Conservation (phyloP, 805 yeast genomes). For the Kazachstania kunashirensis region DNA sequence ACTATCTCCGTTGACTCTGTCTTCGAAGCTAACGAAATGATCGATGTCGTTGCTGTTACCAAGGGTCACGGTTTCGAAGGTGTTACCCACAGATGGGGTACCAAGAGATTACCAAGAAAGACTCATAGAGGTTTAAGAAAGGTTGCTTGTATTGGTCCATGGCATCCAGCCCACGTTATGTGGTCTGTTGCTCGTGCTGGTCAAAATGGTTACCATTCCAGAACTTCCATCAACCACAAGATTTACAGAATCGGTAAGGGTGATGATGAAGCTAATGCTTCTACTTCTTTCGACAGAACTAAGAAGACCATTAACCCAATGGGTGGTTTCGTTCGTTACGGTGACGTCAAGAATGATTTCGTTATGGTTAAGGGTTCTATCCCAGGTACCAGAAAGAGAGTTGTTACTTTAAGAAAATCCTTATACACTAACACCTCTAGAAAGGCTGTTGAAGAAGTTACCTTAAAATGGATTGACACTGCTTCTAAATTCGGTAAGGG, state of each 20-base stretch:
- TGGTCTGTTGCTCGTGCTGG: conserved; percentile 99
- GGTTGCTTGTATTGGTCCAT: conserved; percentile 99
- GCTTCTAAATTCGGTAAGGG: conserved; percentile 99
- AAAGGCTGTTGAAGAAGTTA: conserved; percentile 92
- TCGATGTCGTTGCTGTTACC: conserved; percentile 98
- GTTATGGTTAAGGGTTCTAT: conserved; percentile 96
- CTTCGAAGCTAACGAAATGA: conserved; percentile 97
- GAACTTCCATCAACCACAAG: conserved; percentile 99
- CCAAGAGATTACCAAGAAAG: conserved; percentile 99
- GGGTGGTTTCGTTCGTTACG: conserved; percentile 99
- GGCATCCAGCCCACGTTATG: conserved; percentile 99
- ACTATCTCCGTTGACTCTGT: conserved; percentile 92
- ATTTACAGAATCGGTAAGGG: conserved; percentile 98
- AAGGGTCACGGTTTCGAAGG: conserved; percentile 99
- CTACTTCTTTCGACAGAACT: conserved; percentile 98
- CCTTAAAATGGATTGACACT: conserved; percentile 99
- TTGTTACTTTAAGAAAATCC: conserved; percentile 97
- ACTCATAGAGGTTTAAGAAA: conserved; percentile 99
- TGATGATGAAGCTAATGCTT: conserved; percentile 87
- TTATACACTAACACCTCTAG: conserved; percentile 96
- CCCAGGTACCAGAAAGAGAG: conserved; percentile 99
- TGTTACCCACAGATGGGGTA: conserved; percentile 99
- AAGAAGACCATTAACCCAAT: conserved; percentile 98
- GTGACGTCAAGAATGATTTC: conserved; percentile 95
- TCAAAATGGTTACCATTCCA: conserved; percentile 99